A percentile compares a stretch with the other conserved stretches of the same genome.
phyloP scores from a whole-genome alignment of 1,139 yeast genomes.

The Lodderomyces beijingensis region DNA sequence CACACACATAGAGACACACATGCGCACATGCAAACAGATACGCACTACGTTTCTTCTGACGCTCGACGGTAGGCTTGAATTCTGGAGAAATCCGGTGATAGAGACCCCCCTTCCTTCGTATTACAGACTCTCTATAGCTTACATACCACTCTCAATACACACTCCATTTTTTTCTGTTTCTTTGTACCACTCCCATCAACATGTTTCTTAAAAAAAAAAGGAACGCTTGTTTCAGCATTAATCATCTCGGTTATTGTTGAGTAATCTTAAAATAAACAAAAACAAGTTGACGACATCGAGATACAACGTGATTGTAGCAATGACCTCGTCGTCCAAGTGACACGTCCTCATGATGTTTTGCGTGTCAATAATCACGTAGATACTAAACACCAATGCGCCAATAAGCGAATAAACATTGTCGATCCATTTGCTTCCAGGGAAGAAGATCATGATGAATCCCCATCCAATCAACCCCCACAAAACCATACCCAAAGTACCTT shows the following conservation, averaged over 20 bases:
- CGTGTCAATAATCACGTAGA: slow-evolving; percentile 76
- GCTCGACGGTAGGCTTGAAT: too few species aligned
- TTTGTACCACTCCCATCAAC: neutral
- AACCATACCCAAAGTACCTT: slow-evolving; percentile 56
- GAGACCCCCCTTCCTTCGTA: too few species aligned
- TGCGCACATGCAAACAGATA: too few species aligned
- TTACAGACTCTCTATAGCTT: too few species aligned
- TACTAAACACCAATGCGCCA: slow-evolving; percentile 72
- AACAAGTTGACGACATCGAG: slow-evolving; percentile 81
- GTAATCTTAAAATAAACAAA: slow-evolving; percentile 66
- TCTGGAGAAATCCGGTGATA: too few species aligned
- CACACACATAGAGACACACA: too few species aligned
- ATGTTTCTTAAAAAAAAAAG: too few species aligned
- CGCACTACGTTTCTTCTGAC: neutral
- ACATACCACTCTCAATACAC: too few species aligned
- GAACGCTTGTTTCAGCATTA: neutral
- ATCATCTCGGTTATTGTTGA: slow-evolving; percentile 36
- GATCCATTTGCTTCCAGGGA: slow-evolving; percentile 40
- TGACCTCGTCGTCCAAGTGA: slow-evolving; percentile 82
- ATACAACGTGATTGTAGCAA: slow-evolving; percentile 72
- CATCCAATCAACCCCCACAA: slow-evolving; percentile 70
- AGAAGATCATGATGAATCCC: slow-evolving; percentile 65
- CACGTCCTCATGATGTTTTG: slow-evolving; percentile 75
- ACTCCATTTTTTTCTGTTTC: neutral
- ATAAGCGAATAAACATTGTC: slow-evolving; percentile 54